phyloP scores from a whole-genome alignment of 1,284 basidiomycete species.

The Rhodotorula sp. region DNA sequence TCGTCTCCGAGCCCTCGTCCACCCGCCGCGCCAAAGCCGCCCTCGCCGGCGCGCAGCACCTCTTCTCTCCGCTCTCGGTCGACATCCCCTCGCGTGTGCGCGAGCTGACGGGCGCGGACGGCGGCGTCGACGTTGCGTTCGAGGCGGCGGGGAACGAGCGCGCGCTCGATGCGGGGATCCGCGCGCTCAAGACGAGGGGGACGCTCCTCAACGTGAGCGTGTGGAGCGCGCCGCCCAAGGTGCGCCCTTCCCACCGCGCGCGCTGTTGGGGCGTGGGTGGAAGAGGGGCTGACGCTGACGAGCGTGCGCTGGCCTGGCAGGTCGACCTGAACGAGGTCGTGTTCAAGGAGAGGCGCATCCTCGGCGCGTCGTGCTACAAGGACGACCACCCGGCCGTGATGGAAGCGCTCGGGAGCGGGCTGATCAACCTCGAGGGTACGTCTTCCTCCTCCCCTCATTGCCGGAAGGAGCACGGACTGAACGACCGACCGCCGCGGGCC shows the following conservation, averaged over 20 bases:
- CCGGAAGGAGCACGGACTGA: too few relatives aligned
- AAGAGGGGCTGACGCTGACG: background rate
- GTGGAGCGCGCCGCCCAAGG: constrained; percentile 45
- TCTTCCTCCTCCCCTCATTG: background rate
- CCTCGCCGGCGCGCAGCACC: constrained; percentile 46
- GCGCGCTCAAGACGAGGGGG: constrained; percentile 47
- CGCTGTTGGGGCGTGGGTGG: too few relatives aligned
- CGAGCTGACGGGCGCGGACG: constrained; percentile 43
- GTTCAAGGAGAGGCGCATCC: constrained; percentile 48
- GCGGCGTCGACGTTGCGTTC: constrained; percentile 50
- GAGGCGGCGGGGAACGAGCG: constrained; percentile 51
- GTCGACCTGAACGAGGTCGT: constrained; percentile 48
- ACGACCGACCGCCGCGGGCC: too few relatives aligned
- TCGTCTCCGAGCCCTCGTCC: constrained; percentile 48
- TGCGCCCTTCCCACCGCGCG: background rate
- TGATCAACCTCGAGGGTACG: constrained; percentile 45
- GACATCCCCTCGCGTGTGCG: constrained; percentile 42
- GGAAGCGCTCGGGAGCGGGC: constrained; percentile 47
- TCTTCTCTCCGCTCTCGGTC: constrained; percentile 44
- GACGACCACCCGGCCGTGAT: constrained; percentile 48
- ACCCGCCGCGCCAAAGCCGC: constrained; percentile 47
- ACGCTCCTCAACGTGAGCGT: constrained; percentile 49
- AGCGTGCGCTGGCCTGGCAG: too few relatives aligned
- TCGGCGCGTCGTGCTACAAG: constrained; percentile 38
- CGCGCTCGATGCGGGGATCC: constrained; percentile 47